Base-by-base conservation (phyloP, 257 asterid genomes). In the Anisodus acutangulus region DNA sequence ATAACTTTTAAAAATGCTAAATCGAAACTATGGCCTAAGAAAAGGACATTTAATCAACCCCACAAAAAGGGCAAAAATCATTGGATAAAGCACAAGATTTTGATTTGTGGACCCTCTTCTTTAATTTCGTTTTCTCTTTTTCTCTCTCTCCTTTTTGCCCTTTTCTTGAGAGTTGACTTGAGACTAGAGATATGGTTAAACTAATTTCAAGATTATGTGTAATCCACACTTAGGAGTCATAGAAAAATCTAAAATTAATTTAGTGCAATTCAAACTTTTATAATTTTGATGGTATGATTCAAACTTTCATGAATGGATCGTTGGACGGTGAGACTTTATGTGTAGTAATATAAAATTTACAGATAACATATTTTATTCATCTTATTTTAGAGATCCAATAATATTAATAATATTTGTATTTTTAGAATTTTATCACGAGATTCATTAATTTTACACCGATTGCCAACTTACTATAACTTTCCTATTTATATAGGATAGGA, bases 91-190 rank as follows among this genome's bases (percentile, higher is more conserved):
- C 57, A 19, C 80, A 47, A 74, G 31, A 5, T 19, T n/a, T 47
- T 74, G 41, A 47, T 49, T 74, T 49, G 80, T 19, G 80, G 80
- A 72, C 43, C 80, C 80, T 47, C 35, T 45, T 72, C 58, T 45
- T 71, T n/a, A 45, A 17, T 70, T n/a, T 58, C 8, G n/a, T 69
- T 39, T 69, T 9, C 8, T 12, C 2, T 3, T 39, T 5, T 12
- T 12, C 17, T 22, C 26, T 22, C 26, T 22, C 26, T 22, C 26
- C 26, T 22, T 22, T 22, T 22, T 22, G 26, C 26, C 26, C 26
- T 22, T 22, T 22, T 22, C 26, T 22, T 22, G 26, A 22, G 26
- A 22, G 26, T 22, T 22, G n/a, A n/a, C n/a, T 15, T 68, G 41
- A 35, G 72, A 66, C 12, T 63, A 63, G 72, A 66, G 37, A 68